These are phyloP conservation scores for Croton setiger DNA, from an alignment of 441 rosid species.

Conservation along the genomic window DNA sequence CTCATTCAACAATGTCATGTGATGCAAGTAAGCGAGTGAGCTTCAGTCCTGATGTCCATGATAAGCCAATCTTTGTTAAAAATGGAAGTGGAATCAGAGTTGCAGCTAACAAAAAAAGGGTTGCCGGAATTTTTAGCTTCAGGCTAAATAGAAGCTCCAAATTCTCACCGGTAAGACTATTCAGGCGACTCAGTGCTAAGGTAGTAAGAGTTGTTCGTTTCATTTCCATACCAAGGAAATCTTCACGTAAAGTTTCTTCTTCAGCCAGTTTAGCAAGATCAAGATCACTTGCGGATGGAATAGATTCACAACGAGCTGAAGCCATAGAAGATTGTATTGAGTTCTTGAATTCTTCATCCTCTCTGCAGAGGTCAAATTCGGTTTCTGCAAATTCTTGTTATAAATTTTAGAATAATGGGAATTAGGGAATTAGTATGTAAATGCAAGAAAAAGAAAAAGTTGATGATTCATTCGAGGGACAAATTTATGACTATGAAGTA, in stretches of 20 bases:
- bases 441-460: slow-evolving; percentile 9
- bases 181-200: slow-evolving; percentile 57
- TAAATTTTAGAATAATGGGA: background rate
- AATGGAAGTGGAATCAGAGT: slow-evolving; percentile 31
- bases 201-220: slow-evolving; percentile 50
- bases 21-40: slow-evolving; percentile 52
- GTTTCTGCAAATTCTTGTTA: slow-evolving; percentile 48
- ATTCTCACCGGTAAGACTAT: slow-evolving; percentile 37
- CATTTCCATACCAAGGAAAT: slow-evolving; percentile 45
- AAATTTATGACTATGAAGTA: background rate
- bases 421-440: slow-evolving; percentile 7
- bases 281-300: slow-evolving; percentile 60
- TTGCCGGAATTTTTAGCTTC: slow-evolving; percentile 42
- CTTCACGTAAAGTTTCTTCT: slow-evolving; percentile 46
- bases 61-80: slow-evolving; percentile 44
- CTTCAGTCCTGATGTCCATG: slow-evolving; percentile 55
- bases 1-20: slow-evolving; percentile 26
- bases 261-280: slow-evolving; percentile 62
- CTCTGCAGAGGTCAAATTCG: slow-evolving; percentile 70
- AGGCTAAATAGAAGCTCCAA: slow-evolving; percentile 42
- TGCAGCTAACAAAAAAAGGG: slow-evolving; percentile 34
- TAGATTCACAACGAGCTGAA: slow-evolving; percentile 81
- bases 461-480: background rate
- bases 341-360: slow-evolving; percentile 82
- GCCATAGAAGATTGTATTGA: slow-evolving; percentile 91